Percentiles rank a stretch among this genome's conserved stretches.
phyloP scores from a whole-genome alignment of 495 filamentous ascomycete genomes.

The Penicillium flavigenum region DNA sequence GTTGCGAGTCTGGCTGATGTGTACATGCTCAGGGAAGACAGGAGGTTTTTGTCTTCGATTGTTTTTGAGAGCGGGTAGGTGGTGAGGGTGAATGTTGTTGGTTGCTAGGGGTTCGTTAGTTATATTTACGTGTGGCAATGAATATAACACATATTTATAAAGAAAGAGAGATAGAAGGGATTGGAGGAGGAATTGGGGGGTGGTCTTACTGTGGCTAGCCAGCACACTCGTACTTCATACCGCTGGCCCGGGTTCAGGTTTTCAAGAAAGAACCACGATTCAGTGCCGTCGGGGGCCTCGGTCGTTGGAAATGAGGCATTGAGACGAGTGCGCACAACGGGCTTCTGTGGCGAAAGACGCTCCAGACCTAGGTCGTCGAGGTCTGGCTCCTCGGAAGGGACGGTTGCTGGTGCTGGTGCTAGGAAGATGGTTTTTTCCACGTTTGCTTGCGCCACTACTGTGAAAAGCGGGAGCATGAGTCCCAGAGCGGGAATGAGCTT shows the following conservation, averaged over 20 bases:
- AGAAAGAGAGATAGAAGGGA: background rate
- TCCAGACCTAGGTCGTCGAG: slow-evolving; percentile 66
- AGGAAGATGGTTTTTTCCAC: slow-evolving; percentile 91
- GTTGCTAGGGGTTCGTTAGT: slow-evolving; percentile 61
- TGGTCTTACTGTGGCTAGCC: slow-evolving; percentile 82
- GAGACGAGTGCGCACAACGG: slow-evolving; percentile 59
- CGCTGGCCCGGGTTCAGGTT: slow-evolving; percentile 68
- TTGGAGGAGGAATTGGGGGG: slow-evolving; percentile 2
- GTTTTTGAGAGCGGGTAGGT: slow-evolving; percentile 59
- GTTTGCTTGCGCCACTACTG: slow-evolving; percentile 55
- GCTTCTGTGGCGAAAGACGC: slow-evolving; percentile 56
- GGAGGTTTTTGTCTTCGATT: slow-evolving; percentile 58
- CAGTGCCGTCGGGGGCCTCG: slow-evolving; percentile 52
- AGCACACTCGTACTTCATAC: slow-evolving; percentile 93
- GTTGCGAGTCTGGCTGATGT: slow-evolving; percentile 50
- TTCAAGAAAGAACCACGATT: slow-evolving; percentile 83
- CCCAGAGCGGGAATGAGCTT: slow-evolving; percentile 20
- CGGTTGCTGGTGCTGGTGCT: slow-evolving; percentile 55
- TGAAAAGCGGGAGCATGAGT: slow-evolving; percentile 34
- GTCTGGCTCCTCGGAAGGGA: slow-evolving; percentile 56
- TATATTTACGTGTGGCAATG: background rate
- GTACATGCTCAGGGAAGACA: slow-evolving; percentile 63
- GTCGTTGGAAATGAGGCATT: slow-evolving; percentile 63
- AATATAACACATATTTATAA: background rate
- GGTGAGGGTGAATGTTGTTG: slow-evolving; percentile 72